These are phyloP conservation scores for Coemansia sp. DNA, from an alignment of 192 early-diverging fungal species.

Conservation along the genomic window DNA sequence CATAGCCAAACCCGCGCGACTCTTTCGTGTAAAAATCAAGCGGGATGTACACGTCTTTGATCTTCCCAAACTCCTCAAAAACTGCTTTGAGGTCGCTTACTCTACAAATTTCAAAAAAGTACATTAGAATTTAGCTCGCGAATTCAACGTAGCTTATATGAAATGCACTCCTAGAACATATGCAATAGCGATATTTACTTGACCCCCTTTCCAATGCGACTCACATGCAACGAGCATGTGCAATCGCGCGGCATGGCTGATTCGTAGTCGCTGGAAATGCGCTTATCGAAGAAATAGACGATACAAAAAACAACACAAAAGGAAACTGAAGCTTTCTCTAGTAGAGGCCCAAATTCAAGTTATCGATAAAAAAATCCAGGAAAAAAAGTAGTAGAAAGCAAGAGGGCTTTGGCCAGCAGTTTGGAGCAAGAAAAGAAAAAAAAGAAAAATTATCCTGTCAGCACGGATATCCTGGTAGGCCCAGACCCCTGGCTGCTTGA, in stretches of 20 bases:
- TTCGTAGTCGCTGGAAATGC: neutral
- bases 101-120: slow-evolving; percentile 15
- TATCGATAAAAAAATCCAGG: neutral
- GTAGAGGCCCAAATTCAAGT: neutral
- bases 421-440: neutral
- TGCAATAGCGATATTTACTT: slow-evolving; percentile 29
- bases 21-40: slow-evolving; percentile 50
- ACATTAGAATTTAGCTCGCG: neutral
- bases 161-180: neutral
- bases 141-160: neutral
- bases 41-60: slow-evolving; percentile 53
- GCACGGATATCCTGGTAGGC: neutral
- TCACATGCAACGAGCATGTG: slow-evolving; percentile 52
- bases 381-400: neutral
- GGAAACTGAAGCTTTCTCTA: neutral
- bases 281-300: neutral
- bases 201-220: slow-evolving; percentile 41
- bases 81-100: slow-evolving; percentile 30
- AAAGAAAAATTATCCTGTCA: neutral
- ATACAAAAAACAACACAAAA: neutral
- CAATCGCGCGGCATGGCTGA: slow-evolving; percentile 48
- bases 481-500: neutral
- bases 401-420: neutral
- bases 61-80: slow-evolving; percentile 47
- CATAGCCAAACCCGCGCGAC: slow-evolving; percentile 53